Percentiles rank a stretch among this genome's conserved stretches.
Conservation (phyloP, 2,329 filamentous ascomycete species). For the Epichloe coenophiala region DNA sequence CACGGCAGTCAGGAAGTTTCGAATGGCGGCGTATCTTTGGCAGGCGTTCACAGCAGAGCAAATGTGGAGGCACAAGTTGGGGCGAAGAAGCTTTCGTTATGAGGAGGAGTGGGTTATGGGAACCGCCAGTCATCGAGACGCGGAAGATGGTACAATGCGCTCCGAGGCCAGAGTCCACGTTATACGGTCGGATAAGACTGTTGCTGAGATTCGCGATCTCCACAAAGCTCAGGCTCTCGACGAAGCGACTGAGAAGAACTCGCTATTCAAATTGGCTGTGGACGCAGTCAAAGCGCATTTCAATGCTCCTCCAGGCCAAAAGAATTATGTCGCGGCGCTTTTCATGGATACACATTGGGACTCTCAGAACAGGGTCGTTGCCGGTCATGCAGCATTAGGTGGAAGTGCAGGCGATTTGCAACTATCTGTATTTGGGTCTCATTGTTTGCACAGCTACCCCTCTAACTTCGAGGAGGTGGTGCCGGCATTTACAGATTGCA, state of each 20-base stretch:
- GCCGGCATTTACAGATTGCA: constrained; percentile 80
- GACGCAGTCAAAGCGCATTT: constrained; percentile 72
- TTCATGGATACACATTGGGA: constrained; percentile 88
- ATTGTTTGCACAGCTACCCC: constrained; percentile 84
- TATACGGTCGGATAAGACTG: constrained; percentile 69
- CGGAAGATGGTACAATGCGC: constrained; percentile 57
- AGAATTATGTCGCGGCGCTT: constrained; percentile 76
- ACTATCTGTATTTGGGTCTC: constrained; percentile 83
- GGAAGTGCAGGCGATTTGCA: constrained; percentile 60
- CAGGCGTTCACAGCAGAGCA: constrained; percentile 95
- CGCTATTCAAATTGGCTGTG: constrained; percentile 62
- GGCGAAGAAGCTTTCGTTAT: constrained; percentile 73
- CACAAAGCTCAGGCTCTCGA: constrained; percentile 67
- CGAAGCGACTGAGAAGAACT: constrained; percentile 54
- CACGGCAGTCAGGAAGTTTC: constrained; percentile 74
- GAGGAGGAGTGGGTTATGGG: constrained; percentile 92
- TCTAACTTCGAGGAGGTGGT: constrained; percentile 80
- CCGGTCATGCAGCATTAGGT: constrained; percentile 74
- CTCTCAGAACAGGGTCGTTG: constrained; percentile 51
- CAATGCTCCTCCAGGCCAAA: constrained; percentile 59
- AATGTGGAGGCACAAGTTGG: constrained; percentile 82
- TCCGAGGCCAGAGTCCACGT: constrained; percentile 87
- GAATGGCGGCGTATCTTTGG: constrained; percentile 93
- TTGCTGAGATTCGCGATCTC: constrained; percentile 68
- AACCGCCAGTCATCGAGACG: constrained; percentile 63